These are phyloP conservation scores for Phytophthora ohioensis DNA, from an alignment of 352 stramenopile genomes.

Conservation along the genomic window DNA sequence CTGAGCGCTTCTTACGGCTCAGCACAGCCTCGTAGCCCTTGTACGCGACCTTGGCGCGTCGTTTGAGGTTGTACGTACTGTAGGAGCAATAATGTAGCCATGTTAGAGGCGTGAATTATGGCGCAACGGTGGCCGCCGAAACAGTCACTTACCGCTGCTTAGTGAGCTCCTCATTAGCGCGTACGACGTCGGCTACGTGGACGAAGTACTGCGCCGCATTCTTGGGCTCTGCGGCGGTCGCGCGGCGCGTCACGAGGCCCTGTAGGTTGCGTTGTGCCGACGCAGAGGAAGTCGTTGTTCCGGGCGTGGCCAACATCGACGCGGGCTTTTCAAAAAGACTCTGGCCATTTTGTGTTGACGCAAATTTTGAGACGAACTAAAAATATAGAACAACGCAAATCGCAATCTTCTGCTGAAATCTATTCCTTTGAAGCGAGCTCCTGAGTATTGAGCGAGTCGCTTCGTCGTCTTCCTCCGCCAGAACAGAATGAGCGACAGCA, in stretches of 20 bases:
- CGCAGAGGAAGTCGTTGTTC: slow-evolving; percentile 33
- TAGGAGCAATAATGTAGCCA: slow-evolving; percentile 16
- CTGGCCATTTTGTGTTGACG: slow-evolving; percentile 17
- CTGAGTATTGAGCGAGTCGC: not conserved
- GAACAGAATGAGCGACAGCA: slow-evolving; percentile 74
- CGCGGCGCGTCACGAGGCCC: slow-evolving; percentile 68
- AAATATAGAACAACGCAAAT: slow-evolving; percentile 4
- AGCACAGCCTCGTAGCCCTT: slow-evolving; percentile 82
- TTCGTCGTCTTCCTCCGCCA: slow-evolving; percentile 4
- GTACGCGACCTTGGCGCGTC: slow-evolving; percentile 61
- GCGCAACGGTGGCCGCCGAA: slow-evolving; percentile 4
- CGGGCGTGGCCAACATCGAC: slow-evolving; percentile 35
- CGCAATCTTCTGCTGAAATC: slow-evolving; percentile 7
- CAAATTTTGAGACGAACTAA: slow-evolving; percentile 23
- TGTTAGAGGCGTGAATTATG: slow-evolving; percentile 13
- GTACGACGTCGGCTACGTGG: slow-evolving; percentile 68
- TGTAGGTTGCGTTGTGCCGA: slow-evolving; percentile 66
- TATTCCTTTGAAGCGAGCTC: slow-evolving; percentile 20
- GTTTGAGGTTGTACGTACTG: slow-evolving; percentile 77
- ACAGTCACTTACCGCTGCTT: slow-evolving; percentile 48
- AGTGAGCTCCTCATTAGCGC: slow-evolving; percentile 62
- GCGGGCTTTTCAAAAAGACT: slow-evolving; percentile 20
- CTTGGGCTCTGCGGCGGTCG: slow-evolving; percentile 55
- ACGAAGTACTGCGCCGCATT: slow-evolving; percentile 78
- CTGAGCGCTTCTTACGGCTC: slow-evolving; percentile 72